These are phyloP conservation scores for Sicyos baderoa DNA, from an alignment of 306 rosid genomes.

Conservation along the genomic window DNA sequence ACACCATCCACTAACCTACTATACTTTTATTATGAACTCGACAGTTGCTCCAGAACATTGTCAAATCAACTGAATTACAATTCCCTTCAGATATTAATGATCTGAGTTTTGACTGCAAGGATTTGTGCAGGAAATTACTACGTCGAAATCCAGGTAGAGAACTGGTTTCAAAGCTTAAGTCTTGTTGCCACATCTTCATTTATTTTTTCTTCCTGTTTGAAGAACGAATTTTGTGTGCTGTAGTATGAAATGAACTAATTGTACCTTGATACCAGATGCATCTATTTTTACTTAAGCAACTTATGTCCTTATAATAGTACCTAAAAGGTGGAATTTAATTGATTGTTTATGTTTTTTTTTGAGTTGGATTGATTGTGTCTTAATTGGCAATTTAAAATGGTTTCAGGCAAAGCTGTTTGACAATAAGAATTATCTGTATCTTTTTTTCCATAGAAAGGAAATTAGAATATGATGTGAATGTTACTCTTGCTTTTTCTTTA, in stretches of 20 bases:
- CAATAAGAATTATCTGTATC: not conserved
- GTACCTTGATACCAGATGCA: not conserved
- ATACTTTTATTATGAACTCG: slow-evolving; percentile 23
- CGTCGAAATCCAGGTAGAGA: slow-evolving; percentile 87
- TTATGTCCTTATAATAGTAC: not conserved
- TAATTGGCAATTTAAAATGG: not conserved
- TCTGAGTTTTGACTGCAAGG: slow-evolving; percentile 79
- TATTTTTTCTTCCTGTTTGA: not conserved
- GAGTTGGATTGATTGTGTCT: not conserved
- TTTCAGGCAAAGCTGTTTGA: not conserved
- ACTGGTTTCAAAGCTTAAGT: not conserved
- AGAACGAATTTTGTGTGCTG: not conserved
- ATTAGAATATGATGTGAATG: not conserved
- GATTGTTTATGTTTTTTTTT: not conserved
- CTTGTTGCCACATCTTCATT: too few species aligned
- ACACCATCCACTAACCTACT: not conserved
- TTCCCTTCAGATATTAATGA: slow-evolving; percentile 56
- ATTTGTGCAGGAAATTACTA: slow-evolving; percentile 79
- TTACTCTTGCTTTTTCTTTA: not conserved
- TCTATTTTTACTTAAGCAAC: not conserved
- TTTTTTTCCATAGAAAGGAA: not conserved
- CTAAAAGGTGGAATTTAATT: not conserved
- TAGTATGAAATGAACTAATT: not conserved
- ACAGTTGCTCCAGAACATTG: slow-evolving; percentile 94
- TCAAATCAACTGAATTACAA: slow-evolving; percentile 72